Evolutionary conservation across 495 filamentous ascomycete species (phyloP).

Genomic region (Daldinia loculata): DNA sequence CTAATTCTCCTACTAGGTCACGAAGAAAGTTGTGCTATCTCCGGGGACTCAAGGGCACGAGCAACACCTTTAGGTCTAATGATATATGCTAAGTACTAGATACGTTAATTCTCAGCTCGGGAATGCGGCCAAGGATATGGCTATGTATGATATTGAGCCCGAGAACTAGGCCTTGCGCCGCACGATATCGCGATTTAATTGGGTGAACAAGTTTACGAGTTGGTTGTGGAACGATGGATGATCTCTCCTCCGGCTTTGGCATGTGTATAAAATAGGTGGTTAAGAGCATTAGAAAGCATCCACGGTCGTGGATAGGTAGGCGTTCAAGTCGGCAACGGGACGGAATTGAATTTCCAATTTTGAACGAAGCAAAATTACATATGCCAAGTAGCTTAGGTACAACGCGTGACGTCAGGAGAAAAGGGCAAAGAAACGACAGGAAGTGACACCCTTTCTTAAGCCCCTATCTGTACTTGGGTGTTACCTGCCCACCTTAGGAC

Average conservation of each 20-base stretch:
- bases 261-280: slow-evolving; percentile 47
- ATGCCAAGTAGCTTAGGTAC: not conserved
- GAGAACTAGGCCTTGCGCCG: slow-evolving; percentile 30
- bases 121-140: slow-evolving; percentile 2
- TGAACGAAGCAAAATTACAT: slow-evolving; percentile 14
- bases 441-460: not conserved
- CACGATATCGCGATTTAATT: slow-evolving; percentile 31
- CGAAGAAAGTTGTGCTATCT: slow-evolving; percentile 65
- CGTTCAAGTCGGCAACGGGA: slow-evolving; percentile 40
- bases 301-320: slow-evolving; percentile 44
- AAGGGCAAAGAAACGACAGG: not conserved
- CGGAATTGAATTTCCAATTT: slow-evolving; percentile 42
- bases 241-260: slow-evolving; percentile 47
- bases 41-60: slow-evolving; percentile 19
- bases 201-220: slow-evolving; percentile 20
- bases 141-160: slow-evolving; percentile 44
- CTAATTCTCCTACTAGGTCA: slow-evolving; percentile 56
- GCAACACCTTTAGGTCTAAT: slow-evolving; percentile 28
- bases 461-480: not conserved
- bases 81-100: slow-evolving; percentile 5
- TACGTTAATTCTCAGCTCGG: slow-evolving; percentile 15
- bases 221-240: slow-evolving; percentile 40
- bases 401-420: slow-evolving; percentile 1
- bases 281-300: slow-evolving; percentile 46
- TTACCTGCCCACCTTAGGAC: not conserved